Percentiles rank a stretch among this genome's conserved stretches.
These are phyloP conservation scores for Paralagenidium karlingii DNA, from an alignment of 352 stramenopile genomes.

Conservation along the genomic window DNA sequence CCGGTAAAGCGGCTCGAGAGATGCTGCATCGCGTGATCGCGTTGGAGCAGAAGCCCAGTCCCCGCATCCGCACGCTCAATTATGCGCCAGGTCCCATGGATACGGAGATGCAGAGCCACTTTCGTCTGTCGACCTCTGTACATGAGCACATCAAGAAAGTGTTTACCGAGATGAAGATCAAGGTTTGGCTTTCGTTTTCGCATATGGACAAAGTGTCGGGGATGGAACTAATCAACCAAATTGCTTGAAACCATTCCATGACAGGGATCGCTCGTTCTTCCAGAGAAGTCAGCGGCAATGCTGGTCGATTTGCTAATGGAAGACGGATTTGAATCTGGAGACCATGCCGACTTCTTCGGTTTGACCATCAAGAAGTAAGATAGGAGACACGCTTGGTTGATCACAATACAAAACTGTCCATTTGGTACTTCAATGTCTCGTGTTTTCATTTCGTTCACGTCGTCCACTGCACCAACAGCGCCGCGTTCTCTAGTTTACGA, in stretches of 20 bases:
- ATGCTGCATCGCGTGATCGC: conserved; percentile 76
- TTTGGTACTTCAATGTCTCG: too few species aligned
- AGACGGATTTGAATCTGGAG: conserved; percentile 35
- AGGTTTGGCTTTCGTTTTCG: background rate
- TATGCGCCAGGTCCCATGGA: conserved; percentile 84
- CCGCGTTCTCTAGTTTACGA: conserved; percentile 58
- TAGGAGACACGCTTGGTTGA: too few species aligned
- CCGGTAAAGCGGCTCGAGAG: conserved; percentile 73
- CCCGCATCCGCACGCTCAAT: conserved; percentile 47
- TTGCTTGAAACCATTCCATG: too few species aligned
- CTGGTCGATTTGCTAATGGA: conserved; percentile 41
- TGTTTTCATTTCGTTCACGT: too few species aligned
- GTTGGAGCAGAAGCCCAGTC: conserved; percentile 24
- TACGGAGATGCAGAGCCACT: conserved; percentile 70
- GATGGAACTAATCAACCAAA: too few species aligned
- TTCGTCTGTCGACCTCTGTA: conserved; percentile 35
- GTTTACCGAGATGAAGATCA: conserved; percentile 39
- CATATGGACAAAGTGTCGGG: background rate
- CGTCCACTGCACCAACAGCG: conserved; percentile 72
- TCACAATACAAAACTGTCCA: too few species aligned
- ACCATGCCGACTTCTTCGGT: conserved; percentile 75
- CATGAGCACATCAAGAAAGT: conserved; percentile 19
- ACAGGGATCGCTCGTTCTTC: conserved; percentile 31
- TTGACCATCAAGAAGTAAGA: too few species aligned
- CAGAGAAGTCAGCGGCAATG: conserved; percentile 39